Conservation (phyloP, 2,329 filamentous ascomycete species). For the Zalaria obscura region DNA sequence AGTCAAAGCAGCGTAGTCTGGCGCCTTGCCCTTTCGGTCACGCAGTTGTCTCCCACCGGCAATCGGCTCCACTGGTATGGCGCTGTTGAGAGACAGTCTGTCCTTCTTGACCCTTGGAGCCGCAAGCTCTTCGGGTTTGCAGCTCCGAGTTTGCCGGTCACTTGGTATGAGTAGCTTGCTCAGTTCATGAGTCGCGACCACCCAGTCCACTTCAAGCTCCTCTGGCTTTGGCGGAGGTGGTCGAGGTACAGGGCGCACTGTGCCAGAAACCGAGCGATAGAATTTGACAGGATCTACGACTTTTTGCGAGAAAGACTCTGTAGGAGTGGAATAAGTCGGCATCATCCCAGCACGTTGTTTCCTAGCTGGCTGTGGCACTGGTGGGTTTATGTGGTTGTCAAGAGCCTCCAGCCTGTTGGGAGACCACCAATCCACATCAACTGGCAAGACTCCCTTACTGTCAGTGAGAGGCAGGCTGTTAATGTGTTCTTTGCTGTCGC, state of each 20-base stretch:
- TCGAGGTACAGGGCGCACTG: conserved; percentile 26
- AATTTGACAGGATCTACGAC: conserved; percentile 54
- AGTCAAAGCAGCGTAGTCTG: conserved; percentile 24
- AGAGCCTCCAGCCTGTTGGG: conserved; percentile 49
- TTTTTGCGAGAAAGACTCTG: conserved; percentile 74
- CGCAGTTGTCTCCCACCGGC: conserved; percentile 55
- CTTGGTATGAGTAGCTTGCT: conserved; percentile 69
- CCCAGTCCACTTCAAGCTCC: conserved; percentile 59
- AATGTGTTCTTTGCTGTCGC: conserved; percentile 1
- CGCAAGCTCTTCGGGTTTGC: conserved; percentile 59
- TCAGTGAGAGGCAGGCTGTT: conserved; percentile 1
- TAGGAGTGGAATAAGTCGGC: conserved; percentile 74
- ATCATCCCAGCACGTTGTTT: conserved; percentile 41
- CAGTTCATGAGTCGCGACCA: conserved; percentile 67
- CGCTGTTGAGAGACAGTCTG: conserved; percentile 36
- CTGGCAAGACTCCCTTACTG: neutral
- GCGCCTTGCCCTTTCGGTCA: conserved; percentile 45
- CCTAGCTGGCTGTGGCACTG: conserved; percentile 35
- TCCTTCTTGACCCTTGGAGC: conserved; percentile 46
- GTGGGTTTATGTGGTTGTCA: conserved; percentile 43
- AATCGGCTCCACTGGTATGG: conserved; percentile 32
- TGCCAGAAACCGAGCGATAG: conserved; percentile 47
- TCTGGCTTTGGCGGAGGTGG: conserved; percentile 36
- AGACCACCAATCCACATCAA: conserved; percentile 30
- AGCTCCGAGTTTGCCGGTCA: conserved; percentile 62